Evolutionary conservation across 1,284 basidiomycete species (phyloP), one percentile per base, ranked within the genome.

Genomic region (Phylloporus sp.): DNA sequence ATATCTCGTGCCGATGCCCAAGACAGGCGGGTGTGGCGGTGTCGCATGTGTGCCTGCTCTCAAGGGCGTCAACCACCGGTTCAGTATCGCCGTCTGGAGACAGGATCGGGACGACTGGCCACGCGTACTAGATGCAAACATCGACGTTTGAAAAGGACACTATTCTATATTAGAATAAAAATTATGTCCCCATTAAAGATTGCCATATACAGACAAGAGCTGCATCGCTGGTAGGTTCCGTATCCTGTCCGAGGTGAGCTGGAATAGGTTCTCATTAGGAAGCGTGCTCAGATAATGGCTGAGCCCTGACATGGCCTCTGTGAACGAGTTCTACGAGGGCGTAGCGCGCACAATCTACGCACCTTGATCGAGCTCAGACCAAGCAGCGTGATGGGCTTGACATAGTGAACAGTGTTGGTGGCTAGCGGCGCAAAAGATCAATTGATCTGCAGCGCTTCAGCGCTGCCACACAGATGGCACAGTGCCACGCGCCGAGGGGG

Each of bases 1-100:
- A 69, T 96, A 91, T 75, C 76, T 96, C 29, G 77, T 88, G 45
- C 88, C 93, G 0, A 93, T 92, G 91, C 74, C 85, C 41, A 78
- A 85, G 67, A 93, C 91, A 0, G 94, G 94, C 47, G 94, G 93
- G 1, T 94, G 92, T 70, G 92, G 92, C 20, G 86, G 92, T 25
- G 71, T 82, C 29, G 82, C 87, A 20, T 94, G 93, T 71, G 81
- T 96, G 2, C 93, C 94, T 35, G 85, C 85, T 20, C 83, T 95
- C 70, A 88, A 90, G 62, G 92, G 91, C 4, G 88, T 96, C 58
- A 97, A 97, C 75, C 95, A 97, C 79, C 85, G 93, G 43, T 96
- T 91, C 71, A 84, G 84, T n/a, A 90, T 95, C 53, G 86, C 80
- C 63, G 78, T 81, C 58, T 94, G 92, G 91, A 85, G 83, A 61